These are phyloP conservation scores for Colletotrichum cereale DNA, from an alignment of 2,329 filamentous ascomycete genomes.

Conservation along the genomic window DNA sequence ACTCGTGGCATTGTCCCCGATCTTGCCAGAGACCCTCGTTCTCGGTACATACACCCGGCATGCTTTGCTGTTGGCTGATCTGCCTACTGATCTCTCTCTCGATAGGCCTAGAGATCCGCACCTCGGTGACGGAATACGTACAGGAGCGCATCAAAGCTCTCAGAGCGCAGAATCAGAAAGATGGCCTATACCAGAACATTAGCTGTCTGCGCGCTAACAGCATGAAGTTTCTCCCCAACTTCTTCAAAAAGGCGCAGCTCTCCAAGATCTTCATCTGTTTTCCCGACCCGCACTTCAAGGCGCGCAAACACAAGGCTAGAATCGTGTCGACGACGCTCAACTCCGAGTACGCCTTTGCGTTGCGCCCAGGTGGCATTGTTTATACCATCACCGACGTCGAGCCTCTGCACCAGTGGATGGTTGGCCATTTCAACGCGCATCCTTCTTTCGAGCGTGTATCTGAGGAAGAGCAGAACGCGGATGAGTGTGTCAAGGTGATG, in stretches of 20 bases:
- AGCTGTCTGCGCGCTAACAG: constrained; percentile 91
- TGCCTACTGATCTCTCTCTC: constrained; percentile 29
- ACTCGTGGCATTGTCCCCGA: constrained; percentile 84
- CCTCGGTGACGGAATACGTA: constrained; percentile 90
- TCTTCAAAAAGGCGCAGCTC: constrained; percentile 86
- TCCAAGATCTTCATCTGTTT: constrained; percentile 98
- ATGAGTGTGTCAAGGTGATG: constrained; percentile 82
- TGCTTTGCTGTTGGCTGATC: constrained; percentile 18
- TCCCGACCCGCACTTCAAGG: constrained; percentile 98
- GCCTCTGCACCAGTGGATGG: constrained; percentile 94
- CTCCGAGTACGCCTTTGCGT: constrained; percentile 91
- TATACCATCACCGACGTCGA: constrained; percentile 99
- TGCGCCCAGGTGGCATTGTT: constrained; percentile 85
- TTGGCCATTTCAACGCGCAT: constrained; percentile 83
- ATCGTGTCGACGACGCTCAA: constrained; percentile 92
- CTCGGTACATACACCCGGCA: constrained; percentile 69
- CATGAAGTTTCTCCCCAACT: constrained; percentile 99
- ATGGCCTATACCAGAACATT: constrained; percentile 82
- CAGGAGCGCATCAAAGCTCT: constrained; percentile 88
- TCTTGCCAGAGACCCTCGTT: constrained; percentile 84
- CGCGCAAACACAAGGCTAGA: constrained; percentile 94
- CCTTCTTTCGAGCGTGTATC: constrained; percentile 82
- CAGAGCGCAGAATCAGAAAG: constrained; percentile 71
- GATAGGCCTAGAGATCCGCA: constrained; percentile 90
- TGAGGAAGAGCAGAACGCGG: constrained; percentile 74